Conservation (phyloP, 2,329 filamentous ascomycete genomes). For the Ceratocystis lukuohia region DNA sequence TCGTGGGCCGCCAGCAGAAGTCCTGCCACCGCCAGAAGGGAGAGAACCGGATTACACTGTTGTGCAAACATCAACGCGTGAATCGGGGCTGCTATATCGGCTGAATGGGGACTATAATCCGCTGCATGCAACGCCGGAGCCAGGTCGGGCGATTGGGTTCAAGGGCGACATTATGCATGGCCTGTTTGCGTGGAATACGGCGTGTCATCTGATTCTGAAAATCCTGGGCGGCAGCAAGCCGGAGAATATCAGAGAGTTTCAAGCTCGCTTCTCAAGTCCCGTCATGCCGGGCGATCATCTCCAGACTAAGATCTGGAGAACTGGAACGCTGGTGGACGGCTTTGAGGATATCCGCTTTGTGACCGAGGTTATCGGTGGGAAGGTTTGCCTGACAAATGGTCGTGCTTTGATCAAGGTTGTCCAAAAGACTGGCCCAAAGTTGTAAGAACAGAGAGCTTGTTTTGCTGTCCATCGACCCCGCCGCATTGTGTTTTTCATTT, state of each 20-base stretch:
- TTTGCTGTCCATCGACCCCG: not conserved
- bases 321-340: conserved; percentile 45
- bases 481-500: not conserved
- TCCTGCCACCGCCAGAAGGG: conserved; percentile 62
- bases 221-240: conserved; percentile 64
- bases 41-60: conserved; percentile 57
- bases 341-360: conserved; percentile 78
- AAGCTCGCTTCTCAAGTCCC: conserved; percentile 74
- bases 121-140: conserved; percentile 74
- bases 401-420: conserved; percentile 60
- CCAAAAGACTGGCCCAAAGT: conserved; percentile 26
- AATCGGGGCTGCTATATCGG: conserved; percentile 66
- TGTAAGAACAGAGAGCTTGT: conserved; percentile 31
- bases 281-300: conserved; percentile 75
- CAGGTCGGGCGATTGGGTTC: conserved; percentile 80
- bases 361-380: conserved; percentile 63
- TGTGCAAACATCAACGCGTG: conserved; percentile 53
- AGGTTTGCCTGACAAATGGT: conserved; percentile 78
- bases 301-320: conserved; percentile 68
- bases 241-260: conserved; percentile 73
- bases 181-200: conserved; percentile 73
- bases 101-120: conserved; percentile 94
- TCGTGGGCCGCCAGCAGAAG: conserved; percentile 69
- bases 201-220: conserved; percentile 59
- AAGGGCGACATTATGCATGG: conserved; percentile 83